phyloP scores from a whole-genome alignment of 2,329 filamentous ascomycete genomes.

The Paraphaeosphaeria sporulosa region DNA sequence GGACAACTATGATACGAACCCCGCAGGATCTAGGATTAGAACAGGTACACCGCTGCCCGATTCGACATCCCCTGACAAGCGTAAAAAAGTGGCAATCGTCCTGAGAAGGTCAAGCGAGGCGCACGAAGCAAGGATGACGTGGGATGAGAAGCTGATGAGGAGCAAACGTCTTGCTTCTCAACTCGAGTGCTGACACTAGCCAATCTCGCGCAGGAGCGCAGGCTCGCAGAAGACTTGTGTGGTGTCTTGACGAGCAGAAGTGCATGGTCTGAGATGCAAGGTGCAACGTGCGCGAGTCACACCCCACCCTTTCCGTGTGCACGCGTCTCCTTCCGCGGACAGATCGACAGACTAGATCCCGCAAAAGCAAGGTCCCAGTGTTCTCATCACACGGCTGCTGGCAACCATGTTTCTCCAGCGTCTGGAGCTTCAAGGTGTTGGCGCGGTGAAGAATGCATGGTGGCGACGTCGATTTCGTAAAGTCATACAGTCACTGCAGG shows the following conservation, averaged over 20 bases:
- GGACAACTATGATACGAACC: background rate
- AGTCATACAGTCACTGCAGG: background rate
- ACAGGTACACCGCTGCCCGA: background rate
- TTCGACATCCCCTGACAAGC: slow-evolving; percentile 1
- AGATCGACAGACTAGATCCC: background rate
- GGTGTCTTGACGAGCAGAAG: background rate
- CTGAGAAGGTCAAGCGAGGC: slow-evolving; percentile 2
- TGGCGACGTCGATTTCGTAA: background rate
- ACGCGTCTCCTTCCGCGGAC: slow-evolving; percentile 3
- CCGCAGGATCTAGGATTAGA: slow-evolving; percentile 1
- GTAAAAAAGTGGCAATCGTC: background rate
- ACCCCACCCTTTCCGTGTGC: background rate
- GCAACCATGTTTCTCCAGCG: background rate
- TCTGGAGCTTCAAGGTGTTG: background rate
- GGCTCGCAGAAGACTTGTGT: background rate
- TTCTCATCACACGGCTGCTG: background rate
- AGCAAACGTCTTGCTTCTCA: background rate
- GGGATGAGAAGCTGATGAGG: background rate
- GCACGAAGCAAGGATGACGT: background rate
- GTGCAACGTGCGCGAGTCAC: background rate
- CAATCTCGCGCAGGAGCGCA: background rate
- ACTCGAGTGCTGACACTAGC: background rate
- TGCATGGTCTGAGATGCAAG: background rate
- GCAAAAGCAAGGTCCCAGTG: background rate
- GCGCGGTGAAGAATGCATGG: background rate